Evolutionary conservation across 73 alveolate genomes (phyloP).

Genomic region (Paramecium pentaurelia): DNA sequence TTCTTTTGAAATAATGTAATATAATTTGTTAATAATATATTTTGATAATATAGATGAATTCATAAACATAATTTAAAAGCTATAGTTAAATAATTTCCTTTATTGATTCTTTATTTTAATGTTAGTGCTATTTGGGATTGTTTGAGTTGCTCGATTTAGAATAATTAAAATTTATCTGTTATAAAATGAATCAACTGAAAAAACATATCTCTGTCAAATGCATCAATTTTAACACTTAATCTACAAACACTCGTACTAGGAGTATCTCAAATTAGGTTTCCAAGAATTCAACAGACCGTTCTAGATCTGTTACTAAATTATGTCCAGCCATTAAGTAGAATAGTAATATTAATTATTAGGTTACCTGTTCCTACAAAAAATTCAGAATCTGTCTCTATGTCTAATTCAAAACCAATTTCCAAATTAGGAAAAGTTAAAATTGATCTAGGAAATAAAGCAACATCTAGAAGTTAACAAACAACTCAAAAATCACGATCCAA

Average conservation of each 20-base stretch:
- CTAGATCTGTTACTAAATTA: conserved; percentile 29
- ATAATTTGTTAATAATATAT: no score
- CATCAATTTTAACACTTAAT: conserved; percentile 26
- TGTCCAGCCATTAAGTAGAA: conserved; percentile 18
- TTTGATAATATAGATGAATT: background rate
- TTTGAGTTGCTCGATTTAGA: background rate
- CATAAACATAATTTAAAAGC: background rate
- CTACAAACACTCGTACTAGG: conserved; percentile 41
- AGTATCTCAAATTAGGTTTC: conserved; percentile 11
- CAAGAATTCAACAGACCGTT: background rate
- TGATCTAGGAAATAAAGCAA: conserved; percentile 32
- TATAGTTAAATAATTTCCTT: background rate
- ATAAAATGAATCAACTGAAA: conserved; percentile 50
- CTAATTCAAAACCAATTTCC: background rate
- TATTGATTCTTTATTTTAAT: no score
- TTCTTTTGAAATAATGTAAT: background rate
- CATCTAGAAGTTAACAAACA: background rate
- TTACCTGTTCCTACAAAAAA: background rate
- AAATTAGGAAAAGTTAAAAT: conserved; percentile 42
- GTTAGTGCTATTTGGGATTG: background rate
- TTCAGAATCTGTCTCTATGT: background rate
- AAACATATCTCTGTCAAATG: conserved; percentile 39
- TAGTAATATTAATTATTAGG: background rate
- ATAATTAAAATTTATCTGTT: background rate
- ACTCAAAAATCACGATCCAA: conserved; percentile 7